phyloP scores from a whole-genome alignment of 208 protist species.

The Baffinella frigidus region DNA sequence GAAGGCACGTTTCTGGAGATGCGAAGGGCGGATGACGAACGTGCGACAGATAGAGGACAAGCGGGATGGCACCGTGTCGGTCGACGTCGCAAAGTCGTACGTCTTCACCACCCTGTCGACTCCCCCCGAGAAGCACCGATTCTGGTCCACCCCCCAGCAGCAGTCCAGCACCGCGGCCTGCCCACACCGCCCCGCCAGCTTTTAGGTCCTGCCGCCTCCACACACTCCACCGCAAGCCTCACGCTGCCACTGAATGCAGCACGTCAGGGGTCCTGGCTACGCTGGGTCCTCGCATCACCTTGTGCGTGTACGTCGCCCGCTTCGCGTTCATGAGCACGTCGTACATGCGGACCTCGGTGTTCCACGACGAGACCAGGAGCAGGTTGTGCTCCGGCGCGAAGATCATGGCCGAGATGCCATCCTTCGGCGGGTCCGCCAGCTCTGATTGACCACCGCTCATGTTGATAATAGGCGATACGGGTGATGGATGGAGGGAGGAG shows the following conservation, averaged over 20 bases:
- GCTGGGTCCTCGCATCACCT: no score
- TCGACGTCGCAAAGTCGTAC: constrained; percentile 31
- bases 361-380: constrained; percentile 57
- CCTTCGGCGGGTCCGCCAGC: constrained; percentile 27
- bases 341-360: constrained; percentile 49
- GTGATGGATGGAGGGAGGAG: neutral
- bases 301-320: constrained; percentile 19
- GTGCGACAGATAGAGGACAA: neutral
- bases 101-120: constrained; percentile 31
- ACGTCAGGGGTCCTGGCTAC: no score
- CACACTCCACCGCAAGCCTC: neutral
- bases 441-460: constrained; percentile 24
- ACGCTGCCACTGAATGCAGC: neutral
- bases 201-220: no score
- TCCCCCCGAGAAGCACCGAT: constrained; percentile 34
- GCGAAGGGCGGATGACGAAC: no score
- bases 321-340: constrained; percentile 25
- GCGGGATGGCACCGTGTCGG: neutral
- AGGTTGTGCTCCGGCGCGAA: constrained; percentile 44
- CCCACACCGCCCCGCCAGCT: no score
- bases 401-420: constrained; percentile 46
- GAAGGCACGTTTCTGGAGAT: no score
- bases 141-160: constrained; percentile 54
- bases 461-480: neutral
- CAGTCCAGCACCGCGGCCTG: constrained; percentile 45